These are phyloP conservation scores for Wickerhamiella musiphila DNA, from an alignment of 805 yeast genomes.

Conservation along the genomic window DNA sequence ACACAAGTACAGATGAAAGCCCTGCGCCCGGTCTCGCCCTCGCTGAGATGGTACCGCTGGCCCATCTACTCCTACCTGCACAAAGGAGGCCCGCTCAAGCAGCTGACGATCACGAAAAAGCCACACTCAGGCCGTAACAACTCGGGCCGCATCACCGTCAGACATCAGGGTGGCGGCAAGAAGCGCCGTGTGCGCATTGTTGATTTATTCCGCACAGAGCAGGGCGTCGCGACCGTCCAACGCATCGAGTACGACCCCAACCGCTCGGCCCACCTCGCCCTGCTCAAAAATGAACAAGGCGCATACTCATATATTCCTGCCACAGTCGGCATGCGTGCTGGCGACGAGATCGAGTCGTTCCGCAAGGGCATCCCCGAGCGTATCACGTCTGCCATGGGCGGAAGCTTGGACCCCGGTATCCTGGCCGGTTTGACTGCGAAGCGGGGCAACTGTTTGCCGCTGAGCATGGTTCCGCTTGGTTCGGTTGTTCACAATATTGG, in stretches of 20 bases:
- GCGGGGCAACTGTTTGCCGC: constrained; percentile 88
- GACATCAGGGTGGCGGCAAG: constrained; percentile 97
- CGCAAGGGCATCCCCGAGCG: constrained; percentile 72
- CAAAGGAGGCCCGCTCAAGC: constrained; percentile 66
- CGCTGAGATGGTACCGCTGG: constrained; percentile 71
- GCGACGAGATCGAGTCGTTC: constrained; percentile 79
- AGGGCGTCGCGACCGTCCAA: constrained; percentile 63
- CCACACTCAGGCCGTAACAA: constrained; percentile 78
- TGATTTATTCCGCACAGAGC: constrained; percentile 48
- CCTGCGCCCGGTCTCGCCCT: constrained; percentile 71
- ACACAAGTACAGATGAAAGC: constrained; percentile 55
- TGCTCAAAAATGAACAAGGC: constrained; percentile 43
- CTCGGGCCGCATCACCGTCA: constrained; percentile 71
- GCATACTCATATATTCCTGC: constrained; percentile 71
- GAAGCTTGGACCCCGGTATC: constrained; percentile 80
- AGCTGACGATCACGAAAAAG: constrained; percentile 55
- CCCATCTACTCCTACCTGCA: constrained; percentile 78
- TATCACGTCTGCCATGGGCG: constrained; percentile 70
- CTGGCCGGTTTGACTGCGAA: constrained; percentile 72
- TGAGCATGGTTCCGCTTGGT: constrained; percentile 88
- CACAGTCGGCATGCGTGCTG: constrained; percentile 80
- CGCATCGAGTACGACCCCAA: constrained; percentile 94
- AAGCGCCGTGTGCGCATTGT: constrained; percentile 71
- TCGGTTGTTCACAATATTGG: constrained; percentile 80
- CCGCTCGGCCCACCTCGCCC: constrained; percentile 83